phyloP scores from a whole-genome alignment of 306 rosid species.

The Echinosophora koreensis region DNA sequence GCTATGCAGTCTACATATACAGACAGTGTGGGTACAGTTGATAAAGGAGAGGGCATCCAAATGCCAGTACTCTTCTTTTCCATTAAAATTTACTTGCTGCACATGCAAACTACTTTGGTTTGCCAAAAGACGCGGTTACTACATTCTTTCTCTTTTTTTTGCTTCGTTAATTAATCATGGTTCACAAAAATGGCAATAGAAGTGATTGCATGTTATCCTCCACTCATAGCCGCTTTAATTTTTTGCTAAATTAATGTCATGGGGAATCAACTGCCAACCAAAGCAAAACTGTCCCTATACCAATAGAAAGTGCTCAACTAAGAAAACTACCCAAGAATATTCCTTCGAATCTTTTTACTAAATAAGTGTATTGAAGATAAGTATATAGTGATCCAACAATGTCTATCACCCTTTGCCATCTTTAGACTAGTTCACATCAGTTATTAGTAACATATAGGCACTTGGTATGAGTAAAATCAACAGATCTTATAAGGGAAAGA shows the following conservation, averaged over 20 bases:
- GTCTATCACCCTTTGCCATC: neutral
- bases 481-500: neutral
- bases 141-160: slow-evolving; percentile 42
- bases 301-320: slow-evolving; percentile 47
- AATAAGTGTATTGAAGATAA: neutral
- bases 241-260: slow-evolving; percentile 42
- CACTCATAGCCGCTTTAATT: slow-evolving; percentile 55
- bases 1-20: neutral
- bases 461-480: neutral
- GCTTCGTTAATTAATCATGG: slow-evolving; percentile 29
- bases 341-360: slow-evolving; percentile 21
- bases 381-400: neutral
- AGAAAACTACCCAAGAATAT: slow-evolving; percentile 63
- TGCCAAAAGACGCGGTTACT: slow-evolving; percentile 48
- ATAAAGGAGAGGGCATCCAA: slow-evolving; percentile 37
- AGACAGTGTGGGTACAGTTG: slow-evolving; percentile 20
- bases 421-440: slow-evolving; percentile 15
- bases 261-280: slow-evolving; percentile 51
- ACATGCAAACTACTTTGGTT: slow-evolving; percentile 66
- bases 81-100: slow-evolving; percentile 47
- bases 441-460: no score
- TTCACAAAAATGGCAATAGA: slow-evolving; percentile 43
- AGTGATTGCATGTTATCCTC: slow-evolving; percentile 68
- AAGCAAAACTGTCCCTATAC: slow-evolving; percentile 47
- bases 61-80: slow-evolving; percentile 3